phyloP scores from a whole-genome alignment of 2,329 filamentous ascomycete species.

The Zymoseptoria passerinii region DNA sequence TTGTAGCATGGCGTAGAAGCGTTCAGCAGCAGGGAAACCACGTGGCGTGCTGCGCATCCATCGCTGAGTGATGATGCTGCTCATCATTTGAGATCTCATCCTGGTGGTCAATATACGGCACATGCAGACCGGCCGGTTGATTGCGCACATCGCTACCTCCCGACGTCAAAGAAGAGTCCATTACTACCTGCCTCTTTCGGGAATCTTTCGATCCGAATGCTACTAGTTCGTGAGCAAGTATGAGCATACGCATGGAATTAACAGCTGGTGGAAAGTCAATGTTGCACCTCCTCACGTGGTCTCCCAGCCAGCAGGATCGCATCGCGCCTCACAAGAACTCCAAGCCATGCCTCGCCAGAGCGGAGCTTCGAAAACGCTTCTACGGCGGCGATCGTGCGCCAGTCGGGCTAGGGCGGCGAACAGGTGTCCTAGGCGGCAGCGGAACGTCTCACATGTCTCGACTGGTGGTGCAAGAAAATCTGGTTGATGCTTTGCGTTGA shows the following conservation, averaged over 20 bases:
- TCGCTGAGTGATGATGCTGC: background rate
- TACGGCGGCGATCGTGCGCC: slow-evolving; percentile 15
- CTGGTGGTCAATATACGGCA: background rate
- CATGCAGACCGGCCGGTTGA: background rate
- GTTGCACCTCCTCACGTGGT: slow-evolving; percentile 8
- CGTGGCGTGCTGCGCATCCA: background rate
- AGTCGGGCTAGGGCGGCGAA: slow-evolving; percentile 12
- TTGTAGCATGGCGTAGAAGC: background rate
- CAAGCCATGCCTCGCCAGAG: background rate
- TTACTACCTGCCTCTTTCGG: background rate
- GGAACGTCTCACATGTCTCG: background rate
- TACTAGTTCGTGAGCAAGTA: background rate
- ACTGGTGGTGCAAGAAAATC: background rate
- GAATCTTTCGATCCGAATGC: background rate
- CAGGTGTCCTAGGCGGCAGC: slow-evolving; percentile 1
- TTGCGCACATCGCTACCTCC: background rate
- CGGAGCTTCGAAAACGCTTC: slow-evolving; percentile 13
- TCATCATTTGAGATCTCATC: background rate
- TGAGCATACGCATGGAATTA: slow-evolving; percentile 1
- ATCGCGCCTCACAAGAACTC: background rate
- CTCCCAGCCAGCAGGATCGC: slow-evolving; percentile 8
- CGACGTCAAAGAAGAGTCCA: background rate
- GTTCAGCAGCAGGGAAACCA: no score
- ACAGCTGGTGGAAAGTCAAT: slow-evolving; percentile 1
- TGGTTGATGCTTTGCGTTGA: slow-evolving; percentile 1